Evolutionary conservation across 371 early-diverging fungal species (phyloP), one percentile per base, ranked within the genome.

Genomic region (Apophysomyces variabilis): DNA sequence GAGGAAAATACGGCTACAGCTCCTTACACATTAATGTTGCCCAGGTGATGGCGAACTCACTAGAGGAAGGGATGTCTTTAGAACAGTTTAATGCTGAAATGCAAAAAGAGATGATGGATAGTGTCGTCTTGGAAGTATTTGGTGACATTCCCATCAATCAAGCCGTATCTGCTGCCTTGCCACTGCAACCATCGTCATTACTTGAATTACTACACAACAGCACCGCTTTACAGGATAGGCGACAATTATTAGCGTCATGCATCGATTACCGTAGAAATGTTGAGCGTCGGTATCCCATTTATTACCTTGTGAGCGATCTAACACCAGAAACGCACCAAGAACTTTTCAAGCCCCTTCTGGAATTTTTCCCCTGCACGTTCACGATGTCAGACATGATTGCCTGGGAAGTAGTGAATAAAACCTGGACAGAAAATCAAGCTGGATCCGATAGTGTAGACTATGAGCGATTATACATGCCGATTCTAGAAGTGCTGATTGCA

Each of bases 101-200:
- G 9, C 62, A 57, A 35, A 44, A 38, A 4, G 64, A 65, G 16
- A 43, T 75, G 37, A 70, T 72, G 70, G 45, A 37, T 11, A 59
- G 66, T 12, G 38, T 70, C 4, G 64, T 70, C 14, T 46, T 74
- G n/a, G 74, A 77, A 47, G 41, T 77, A 4, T 18, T 59, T 4
- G 71, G 74, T 18, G 71, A 71, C 36, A 70, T 77, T 62, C 74
- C 77, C 3, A 77, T 77, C 57, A 63, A 69, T 38, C 77, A 71
- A 45, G 74, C 72, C 1, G 57, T 77, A 11, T 66, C 72, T 21
- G 71, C 67, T 13, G 74, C 70, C 7, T 41, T 74, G 57, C 72
- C 74, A 18, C 41, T 74, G 8, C 56, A 66, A 9, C 47, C 69
- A 7, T 74, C 77, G 0, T 32, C 61, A 2, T 47, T 71, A 8